Evolutionary conservation across 192 early-diverging fungal species (phyloP).

Genomic region (Phlyctochytrium planicorne): DNA sequence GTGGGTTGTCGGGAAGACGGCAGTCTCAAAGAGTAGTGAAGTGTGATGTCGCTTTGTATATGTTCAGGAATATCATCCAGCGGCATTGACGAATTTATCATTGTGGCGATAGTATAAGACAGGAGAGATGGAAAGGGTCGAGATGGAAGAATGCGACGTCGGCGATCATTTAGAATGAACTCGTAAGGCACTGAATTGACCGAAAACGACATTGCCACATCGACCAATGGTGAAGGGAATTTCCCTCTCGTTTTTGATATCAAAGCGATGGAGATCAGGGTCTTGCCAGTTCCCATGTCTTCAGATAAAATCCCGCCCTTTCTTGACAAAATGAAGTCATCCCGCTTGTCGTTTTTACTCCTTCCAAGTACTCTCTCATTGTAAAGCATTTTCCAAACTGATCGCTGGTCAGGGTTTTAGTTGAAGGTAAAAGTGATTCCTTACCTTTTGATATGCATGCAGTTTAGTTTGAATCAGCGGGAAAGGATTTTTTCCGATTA

Average conservation of each 20-base stretch:
- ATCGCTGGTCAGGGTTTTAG: no score
- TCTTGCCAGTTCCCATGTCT: slow-evolving; percentile 90
- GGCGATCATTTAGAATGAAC: no score
- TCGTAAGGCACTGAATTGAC: not conserved
- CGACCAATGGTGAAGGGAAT: no score
- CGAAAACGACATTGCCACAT: not conserved
- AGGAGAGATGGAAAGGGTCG: no score
- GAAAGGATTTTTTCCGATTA: not conserved
- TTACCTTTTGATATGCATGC: not conserved
- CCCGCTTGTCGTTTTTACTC: not conserved
- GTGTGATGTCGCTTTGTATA: not conserved
- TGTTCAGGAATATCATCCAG: not conserved
- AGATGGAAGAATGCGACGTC: no score
- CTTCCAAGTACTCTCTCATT: not conserved
- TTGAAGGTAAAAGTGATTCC: no score
- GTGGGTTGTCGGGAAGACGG: no score
- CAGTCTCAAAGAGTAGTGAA: no score
- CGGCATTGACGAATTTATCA: no score
- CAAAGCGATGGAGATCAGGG: slow-evolving; percentile 59
- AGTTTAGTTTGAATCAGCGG: not conserved
- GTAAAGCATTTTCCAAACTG: not conserved
- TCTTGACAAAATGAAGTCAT: not conserved
- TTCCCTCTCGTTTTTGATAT: slow-evolving; percentile 7
- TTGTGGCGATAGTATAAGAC: no score
- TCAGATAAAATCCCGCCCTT: slow-evolving; percentile 74